Base-by-base conservation (phyloP, 2,329 filamentous ascomycete species). In the Chrysoporthe deuterocubensis region DNA sequence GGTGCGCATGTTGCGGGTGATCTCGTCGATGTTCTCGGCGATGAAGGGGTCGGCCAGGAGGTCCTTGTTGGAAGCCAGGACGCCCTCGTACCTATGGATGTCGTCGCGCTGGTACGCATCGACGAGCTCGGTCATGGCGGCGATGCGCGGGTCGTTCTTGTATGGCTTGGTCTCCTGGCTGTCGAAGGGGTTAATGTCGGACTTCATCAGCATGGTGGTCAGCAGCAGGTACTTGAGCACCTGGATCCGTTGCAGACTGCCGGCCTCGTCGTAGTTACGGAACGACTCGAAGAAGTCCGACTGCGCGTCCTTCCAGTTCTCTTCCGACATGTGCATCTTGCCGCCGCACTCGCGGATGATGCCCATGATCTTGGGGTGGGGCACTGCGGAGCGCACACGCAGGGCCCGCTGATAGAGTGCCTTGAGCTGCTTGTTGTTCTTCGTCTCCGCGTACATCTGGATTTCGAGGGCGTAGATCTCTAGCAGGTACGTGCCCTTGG, bases 321-420 rank as follows among this genome's bases (percentile, higher is more conserved):
- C 96, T 84, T 99, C 96, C 78, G 92, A 96, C 96, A 99, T 98
- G 82, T 98, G 94, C 96, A 99, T 99, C 84, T 99, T 99, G 74
- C 96, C 96, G 75, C 96, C 96, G 78, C 96, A 99, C 82, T 99
- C 96, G 65, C 95, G 91, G 76, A 99, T 99, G 78, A 99, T 95
- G 63, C 96, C 96, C 93, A 98, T 97, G 78, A 99, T 97, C 81
- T 97, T 97, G 68, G 96, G 96, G 81, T 99, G 96, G 50, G 96
- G 95, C 14, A 99, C 96, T 0, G 96, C 96, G n/a, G 96, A 98
- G 70, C 93, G 91, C 65, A 99, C 95, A 72, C 92, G 92, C 62
- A 99, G 86, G 5, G 96, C 96, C 70, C 92, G 91, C 78, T 97
- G 92, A 79, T 98, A 99, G 18, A 98, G 85, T 16, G 90, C 85